Conservation (phyloP, 352 stramenopile species). For the Pythium scleroteichum region DNA sequence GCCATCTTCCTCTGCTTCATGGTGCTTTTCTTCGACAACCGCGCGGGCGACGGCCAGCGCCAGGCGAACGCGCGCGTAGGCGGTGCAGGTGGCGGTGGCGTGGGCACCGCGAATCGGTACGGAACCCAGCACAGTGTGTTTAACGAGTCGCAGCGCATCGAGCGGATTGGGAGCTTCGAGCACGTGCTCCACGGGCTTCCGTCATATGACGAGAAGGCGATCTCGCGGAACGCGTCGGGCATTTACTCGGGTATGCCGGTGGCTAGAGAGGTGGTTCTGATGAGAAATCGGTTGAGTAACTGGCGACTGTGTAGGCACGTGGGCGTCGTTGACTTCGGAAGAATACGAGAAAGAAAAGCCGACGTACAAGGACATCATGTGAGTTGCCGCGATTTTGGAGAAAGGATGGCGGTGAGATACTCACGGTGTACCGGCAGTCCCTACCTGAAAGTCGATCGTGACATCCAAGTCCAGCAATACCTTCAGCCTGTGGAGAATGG, state of each 20-base stretch:
- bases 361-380: conserved; percentile 71
- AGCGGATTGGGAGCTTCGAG: conserved; percentile 54
- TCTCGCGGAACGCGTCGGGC: conserved; percentile 69
- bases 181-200: conserved; percentile 44
- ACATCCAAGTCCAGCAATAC: conserved; percentile 79
- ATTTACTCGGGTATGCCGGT: conserved; percentile 64
- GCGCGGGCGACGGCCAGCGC: conserved; percentile 43
- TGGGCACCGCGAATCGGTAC: conserved; percentile 1
- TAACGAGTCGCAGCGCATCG: conserved; percentile 63
- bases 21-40: conserved; percentile 85
- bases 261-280: background rate
- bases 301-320: conserved; percentile 36
- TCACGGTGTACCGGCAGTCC: conserved; percentile 31
- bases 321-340: conserved; percentile 54
- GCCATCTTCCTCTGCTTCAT: conserved; percentile 88
- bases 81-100: conserved; percentile 28
- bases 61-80: conserved; percentile 16
- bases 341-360: conserved; percentile 63
- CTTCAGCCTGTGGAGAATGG: conserved; percentile 69
- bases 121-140: conserved; percentile 40
- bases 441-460: conserved; percentile 70
- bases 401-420: conserved; percentile 6
- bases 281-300: background rate
- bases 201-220: conserved; percentile 41
- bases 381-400: conserved; percentile 1